Base-by-base conservation (phyloP, 345 rosid species). In the Mercurialis annua region DNA sequence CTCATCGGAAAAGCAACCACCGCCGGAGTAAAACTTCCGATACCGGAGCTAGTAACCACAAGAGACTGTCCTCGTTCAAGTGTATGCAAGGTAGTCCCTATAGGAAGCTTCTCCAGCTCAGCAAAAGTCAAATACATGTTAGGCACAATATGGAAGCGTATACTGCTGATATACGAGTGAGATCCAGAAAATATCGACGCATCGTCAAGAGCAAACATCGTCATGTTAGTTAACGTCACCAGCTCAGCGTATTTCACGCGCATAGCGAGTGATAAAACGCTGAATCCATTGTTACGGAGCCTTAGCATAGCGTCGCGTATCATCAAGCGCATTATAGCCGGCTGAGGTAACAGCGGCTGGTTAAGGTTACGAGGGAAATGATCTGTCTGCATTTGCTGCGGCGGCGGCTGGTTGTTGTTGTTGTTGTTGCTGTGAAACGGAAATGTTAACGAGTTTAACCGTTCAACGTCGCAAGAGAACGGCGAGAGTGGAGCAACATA, bases 121-220 rank as follows among this genome's bases (percentile, higher is more conserved):
- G 62, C 67, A 5, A 58, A 48, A 23, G 78, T 74, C 75, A 85
- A 70, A 51, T 57, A 72, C 24, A 34, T 77, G 52, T 87, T 78
- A 3, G 92, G 92, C 65, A 84, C 85, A 23, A 87, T 81, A 66
- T 84, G 92, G 72, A 83, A 83, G 47, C 89, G 70, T 15, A 87
- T 49, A 62, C 72, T 81, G 47, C 74, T 73, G 60, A 83, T 69
- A 65, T 81, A 87, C 2, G 74, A 33, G 65, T 70, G 72, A 12
- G 87, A 83, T 56, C 87, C 92, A 26, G 82, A 63, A 79, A 87
- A 84, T 67, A 87, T 83, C 6, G 87, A 78, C 40, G 70, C 59
- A 64, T 87, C 92, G 50, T 81, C 85, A 6, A 87, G 67, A 43
- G 89, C 85, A 61, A 87, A 84, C 36, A 85, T 53, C 0, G 92